phyloP scores from a whole-genome alignment of 139 green algal genomes.

The Yamagishiella unicocca region DNA sequence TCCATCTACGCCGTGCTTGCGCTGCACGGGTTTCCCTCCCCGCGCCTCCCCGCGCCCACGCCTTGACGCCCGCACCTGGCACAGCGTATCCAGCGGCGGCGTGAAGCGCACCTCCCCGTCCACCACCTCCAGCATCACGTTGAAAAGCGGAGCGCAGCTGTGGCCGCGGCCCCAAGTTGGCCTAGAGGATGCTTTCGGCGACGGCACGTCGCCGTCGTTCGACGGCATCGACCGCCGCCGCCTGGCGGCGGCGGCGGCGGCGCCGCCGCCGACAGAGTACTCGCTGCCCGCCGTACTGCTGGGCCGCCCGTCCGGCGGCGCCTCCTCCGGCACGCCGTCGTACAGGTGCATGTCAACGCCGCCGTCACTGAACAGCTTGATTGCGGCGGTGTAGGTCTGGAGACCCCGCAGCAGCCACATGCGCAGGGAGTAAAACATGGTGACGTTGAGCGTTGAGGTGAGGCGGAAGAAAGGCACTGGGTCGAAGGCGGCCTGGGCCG shows the following conservation, averaged over 20 bases:
- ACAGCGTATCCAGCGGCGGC: constrained; percentile 33
- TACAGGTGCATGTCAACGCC: constrained; percentile 32
- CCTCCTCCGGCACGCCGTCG: constrained; percentile 39
- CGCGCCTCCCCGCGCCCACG: no score
- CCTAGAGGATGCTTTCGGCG: not conserved
- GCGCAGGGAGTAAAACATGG: constrained; percentile 42
- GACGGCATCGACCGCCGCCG: no score
- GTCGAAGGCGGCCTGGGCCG: constrained; percentile 20
- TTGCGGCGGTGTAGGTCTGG: constrained; percentile 36
- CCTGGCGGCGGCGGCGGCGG: no score
- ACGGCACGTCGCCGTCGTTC: not conserved
- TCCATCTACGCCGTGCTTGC: no score
- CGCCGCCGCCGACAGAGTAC: not conserved
- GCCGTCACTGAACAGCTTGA: constrained; percentile 38
- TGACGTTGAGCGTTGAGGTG: constrained; percentile 45
- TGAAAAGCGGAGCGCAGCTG: constrained; percentile 37
- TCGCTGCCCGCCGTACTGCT: not conserved
- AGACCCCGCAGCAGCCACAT: constrained; percentile 32
- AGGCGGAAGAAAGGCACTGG: constrained; percentile 46
- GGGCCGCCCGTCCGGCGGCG: not conserved
- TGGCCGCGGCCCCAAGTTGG: not conserved
- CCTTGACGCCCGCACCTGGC: no score
- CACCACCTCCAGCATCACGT: constrained; percentile 31
- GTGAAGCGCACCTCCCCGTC: constrained; percentile 24
- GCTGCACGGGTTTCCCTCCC: no score